Conservation (phyloP, 352 stramenopile species). For the Globisporangium cystogenes region DNA sequence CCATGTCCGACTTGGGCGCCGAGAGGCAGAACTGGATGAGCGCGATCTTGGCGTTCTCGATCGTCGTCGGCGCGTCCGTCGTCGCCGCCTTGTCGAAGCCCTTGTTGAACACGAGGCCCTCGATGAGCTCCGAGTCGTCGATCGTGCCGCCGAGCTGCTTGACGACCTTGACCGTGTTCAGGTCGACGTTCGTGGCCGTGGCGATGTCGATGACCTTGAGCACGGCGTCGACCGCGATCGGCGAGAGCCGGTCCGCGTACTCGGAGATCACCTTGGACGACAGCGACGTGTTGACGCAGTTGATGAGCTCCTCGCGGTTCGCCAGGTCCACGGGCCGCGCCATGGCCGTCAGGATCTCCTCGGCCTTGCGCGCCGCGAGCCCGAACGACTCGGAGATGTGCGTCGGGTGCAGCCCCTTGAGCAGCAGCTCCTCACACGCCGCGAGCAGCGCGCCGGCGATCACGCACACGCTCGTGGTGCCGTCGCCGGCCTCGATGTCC, state of each 20-base stretch:
- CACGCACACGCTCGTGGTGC: conserved; percentile 98
- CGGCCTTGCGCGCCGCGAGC: conserved; percentile 83
- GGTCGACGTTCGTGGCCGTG: conserved; percentile 95
- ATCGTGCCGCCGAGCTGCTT: conserved; percentile 98
- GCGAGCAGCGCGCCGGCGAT: conserved; percentile 98
- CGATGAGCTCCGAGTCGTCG: conserved; percentile 98
- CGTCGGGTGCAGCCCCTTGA: conserved; percentile 98
- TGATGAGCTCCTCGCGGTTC: conserved; percentile 95
- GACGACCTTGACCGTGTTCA: conserved; percentile 97
- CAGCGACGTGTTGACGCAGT: conserved; percentile 98
- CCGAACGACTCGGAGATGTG: conserved; percentile 97
- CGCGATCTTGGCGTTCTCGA: conserved; percentile 99
- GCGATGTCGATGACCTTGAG: conserved; percentile 94
- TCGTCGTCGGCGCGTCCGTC: conserved; percentile 42
- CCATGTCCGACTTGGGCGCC: conserved; percentile 99
- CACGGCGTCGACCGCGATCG: conserved; percentile 98
- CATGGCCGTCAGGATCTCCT: conserved; percentile 89
- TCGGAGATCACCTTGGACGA: conserved; percentile 97
- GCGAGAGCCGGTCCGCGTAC: conserved; percentile 96
- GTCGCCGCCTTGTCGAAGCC: conserved; percentile 82
- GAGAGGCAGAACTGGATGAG: conserved; percentile 99
- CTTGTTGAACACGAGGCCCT: conserved; percentile 98
- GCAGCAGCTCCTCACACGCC: conserved; percentile 88
- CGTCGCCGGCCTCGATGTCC: conserved; percentile 98
- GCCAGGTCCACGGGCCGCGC: conserved; percentile 90